A percentile compares a stretch with the other conserved stretches of the same genome.
Conservation (phyloP, 2,329 filamentous ascomycete species). For the Monosporascus ibericus region DNA sequence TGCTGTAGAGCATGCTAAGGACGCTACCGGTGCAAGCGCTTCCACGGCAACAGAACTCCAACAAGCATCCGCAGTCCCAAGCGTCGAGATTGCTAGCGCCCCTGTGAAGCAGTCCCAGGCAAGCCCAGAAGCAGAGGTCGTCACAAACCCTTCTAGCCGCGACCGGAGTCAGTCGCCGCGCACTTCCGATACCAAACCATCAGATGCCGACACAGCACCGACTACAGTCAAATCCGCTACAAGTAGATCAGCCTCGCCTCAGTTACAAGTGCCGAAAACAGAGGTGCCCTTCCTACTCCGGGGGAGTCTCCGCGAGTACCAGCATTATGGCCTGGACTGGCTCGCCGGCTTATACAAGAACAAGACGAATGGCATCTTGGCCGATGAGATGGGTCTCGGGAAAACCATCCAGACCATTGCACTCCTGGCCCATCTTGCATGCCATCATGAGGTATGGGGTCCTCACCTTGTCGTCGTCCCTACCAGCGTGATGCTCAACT, state of each 20-base stretch:
- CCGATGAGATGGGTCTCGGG: slow-evolving; percentile 96
- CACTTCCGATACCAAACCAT: slow-evolving; percentile 45
- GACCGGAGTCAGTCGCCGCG: slow-evolving; percentile 41
- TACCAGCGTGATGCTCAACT: slow-evolving; percentile 97
- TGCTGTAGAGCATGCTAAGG: slow-evolving; percentile 14
- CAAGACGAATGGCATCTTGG: slow-evolving; percentile 90
- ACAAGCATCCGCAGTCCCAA: slow-evolving; percentile 9
- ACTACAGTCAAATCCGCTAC: slow-evolving; percentile 29
- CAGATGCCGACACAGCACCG: slow-evolving; percentile 39
- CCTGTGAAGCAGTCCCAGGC: slow-evolving; percentile 23
- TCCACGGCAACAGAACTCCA: background rate
- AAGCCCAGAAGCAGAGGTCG: slow-evolving; percentile 37
- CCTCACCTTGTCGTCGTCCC: slow-evolving; percentile 94
- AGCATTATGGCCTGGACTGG: slow-evolving; percentile 97
- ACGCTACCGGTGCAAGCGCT: slow-evolving; percentile 2
- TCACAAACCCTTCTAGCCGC: slow-evolving; percentile 37
- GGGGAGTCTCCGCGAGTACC: slow-evolving; percentile 88
- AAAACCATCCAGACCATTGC: slow-evolving; percentile 99
- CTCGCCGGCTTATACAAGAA: slow-evolving; percentile 87
- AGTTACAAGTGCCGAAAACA: slow-evolving; percentile 47
- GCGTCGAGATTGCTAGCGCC: slow-evolving; percentile 18
- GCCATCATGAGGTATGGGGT: slow-evolving; percentile 87
- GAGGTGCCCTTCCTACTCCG: slow-evolving; percentile 77
- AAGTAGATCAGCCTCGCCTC: slow-evolving; percentile 30
- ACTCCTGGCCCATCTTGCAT: slow-evolving; percentile 84